Percentiles rank a stretch among this genome's conserved stretches.
Conservation (phyloP, 495 filamentous ascomycete species). For the Penicillium dipodomyicola region DNA sequence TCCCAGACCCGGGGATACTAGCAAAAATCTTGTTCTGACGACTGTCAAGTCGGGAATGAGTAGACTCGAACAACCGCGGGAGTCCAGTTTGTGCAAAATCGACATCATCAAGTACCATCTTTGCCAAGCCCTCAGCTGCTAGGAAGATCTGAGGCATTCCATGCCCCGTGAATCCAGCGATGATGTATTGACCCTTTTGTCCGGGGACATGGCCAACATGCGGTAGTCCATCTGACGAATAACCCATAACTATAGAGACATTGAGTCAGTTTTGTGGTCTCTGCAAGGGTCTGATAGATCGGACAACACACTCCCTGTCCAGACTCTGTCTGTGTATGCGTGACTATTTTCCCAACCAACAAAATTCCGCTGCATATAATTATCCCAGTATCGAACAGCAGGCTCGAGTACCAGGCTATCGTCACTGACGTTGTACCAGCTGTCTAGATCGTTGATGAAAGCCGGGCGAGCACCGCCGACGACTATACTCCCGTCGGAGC, state of each 20-base stretch:
- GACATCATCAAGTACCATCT: constrained; percentile 37
- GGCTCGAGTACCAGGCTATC: constrained; percentile 45
- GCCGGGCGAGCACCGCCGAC: constrained; percentile 49
- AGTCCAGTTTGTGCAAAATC: constrained; percentile 39
- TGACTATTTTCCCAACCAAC: constrained; percentile 48
- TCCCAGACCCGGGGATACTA: not conserved
- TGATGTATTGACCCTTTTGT: constrained; percentile 39
- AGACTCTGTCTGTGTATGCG: constrained; percentile 45
- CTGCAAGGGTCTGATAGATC: not conserved
- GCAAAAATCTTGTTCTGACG: constrained; percentile 22
- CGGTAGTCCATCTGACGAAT: constrained; percentile 42
- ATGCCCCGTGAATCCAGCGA: constrained; percentile 51
- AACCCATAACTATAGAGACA: constrained; percentile 36
- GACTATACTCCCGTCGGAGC: constrained; percentile 51
- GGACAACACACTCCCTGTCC: constrained; percentile 51
- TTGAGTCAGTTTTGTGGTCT: not conserved
- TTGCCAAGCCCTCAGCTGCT: constrained; percentile 42
- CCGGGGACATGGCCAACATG: constrained; percentile 47
- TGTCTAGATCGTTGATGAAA: constrained; percentile 30
- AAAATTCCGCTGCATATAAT: constrained; percentile 49
- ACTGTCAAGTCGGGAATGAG: constrained; percentile 28
- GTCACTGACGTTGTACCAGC: constrained; percentile 52
- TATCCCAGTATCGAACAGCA: constrained; percentile 44
- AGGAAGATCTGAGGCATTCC: constrained; percentile 53
- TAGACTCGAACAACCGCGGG: constrained; percentile 41